These are phyloP conservation scores for Salix brachista DNA, from an alignment of 345 rosid genomes.

Conservation along the genomic window DNA sequence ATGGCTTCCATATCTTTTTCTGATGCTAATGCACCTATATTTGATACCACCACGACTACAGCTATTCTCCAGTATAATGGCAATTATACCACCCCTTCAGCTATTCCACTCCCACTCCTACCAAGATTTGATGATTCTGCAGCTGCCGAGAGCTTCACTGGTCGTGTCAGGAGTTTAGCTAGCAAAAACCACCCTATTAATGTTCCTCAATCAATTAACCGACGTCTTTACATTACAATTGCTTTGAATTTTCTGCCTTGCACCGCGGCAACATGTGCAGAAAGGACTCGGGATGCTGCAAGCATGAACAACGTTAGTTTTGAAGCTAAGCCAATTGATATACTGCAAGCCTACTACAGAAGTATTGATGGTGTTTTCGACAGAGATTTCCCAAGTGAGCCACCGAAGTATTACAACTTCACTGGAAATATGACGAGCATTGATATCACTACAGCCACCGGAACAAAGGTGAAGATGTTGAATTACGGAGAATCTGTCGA, in stretches of 20 bases:
- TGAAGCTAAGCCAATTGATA: conserved; percentile 14
- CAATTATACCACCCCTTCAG: conserved; percentile 18
- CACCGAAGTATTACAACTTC: conserved; percentile 26
- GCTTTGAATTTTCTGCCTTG: conserved; percentile 24
- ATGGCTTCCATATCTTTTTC: conserved; percentile 67
- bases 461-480: conserved; percentile 29
- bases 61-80: conserved; percentile 65
- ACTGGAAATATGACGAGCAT: conserved; percentile 20
- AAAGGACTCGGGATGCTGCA: conserved; percentile 14
- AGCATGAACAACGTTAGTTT: conserved; percentile 52
- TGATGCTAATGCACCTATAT: conserved; percentile 26
- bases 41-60: conserved; percentile 79
- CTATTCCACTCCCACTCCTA: conserved; percentile 26
- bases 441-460: not conserved
- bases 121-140: conserved; percentile 16
- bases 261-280: not conserved
- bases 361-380: conserved; percentile 13
- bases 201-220: conserved; percentile 23
- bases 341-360: conserved; percentile 47
- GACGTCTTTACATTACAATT: conserved; percentile 19
- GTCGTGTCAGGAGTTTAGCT: conserved; percentile 13
- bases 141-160: conserved; percentile 21
- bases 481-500: conserved; percentile 36
- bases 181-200: conserved; percentile 20
- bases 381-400: conserved; percentile 22